Conservation (phyloP, 169 alveolate species). For the Babesia caballi region DNA sequence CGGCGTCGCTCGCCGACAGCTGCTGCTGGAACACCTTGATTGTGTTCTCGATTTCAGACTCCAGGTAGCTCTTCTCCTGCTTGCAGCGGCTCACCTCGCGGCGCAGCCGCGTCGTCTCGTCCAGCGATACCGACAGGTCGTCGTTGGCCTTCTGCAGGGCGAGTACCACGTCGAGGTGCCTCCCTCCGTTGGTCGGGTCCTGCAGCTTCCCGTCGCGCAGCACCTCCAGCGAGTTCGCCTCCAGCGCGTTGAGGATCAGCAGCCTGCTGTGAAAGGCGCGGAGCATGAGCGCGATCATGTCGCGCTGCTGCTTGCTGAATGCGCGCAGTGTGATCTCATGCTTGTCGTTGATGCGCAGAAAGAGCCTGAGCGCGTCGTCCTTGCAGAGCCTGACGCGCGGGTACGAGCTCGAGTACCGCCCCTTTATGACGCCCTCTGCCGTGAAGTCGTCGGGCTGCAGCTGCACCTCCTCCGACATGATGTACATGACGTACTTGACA, state of each 20-base stretch:
- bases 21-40: constrained; percentile 65
- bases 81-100: constrained; percentile 43
- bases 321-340: constrained; percentile 41
- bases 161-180: constrained; percentile 30
- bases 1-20: constrained; percentile 8
- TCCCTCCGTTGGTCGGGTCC: constrained; percentile 33
- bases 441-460: constrained; percentile 48
- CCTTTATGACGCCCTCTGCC: constrained; percentile 19
- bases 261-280: constrained; percentile 63
- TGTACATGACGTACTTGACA: constrained; percentile 32
- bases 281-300: constrained; percentile 52
- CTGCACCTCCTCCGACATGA: constrained; percentile 53
- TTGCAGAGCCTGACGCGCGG: constrained; percentile 42
- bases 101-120: constrained; percentile 34
- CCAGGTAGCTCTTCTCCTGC: constrained; percentile 62
- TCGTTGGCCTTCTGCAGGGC: constrained; percentile 42
- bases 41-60: constrained; percentile 60
- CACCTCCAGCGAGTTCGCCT: constrained; percentile 51
- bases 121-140: constrained; percentile 46
- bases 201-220: constrained; percentile 57
- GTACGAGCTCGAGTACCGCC: constrained; percentile 47
- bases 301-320: constrained; percentile 57
- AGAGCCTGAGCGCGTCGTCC: constrained; percentile 39
- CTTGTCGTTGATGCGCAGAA: constrained; percentile 26
- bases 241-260: constrained; percentile 43